Evolutionary conservation across 2,329 filamentous ascomycete species (phyloP).

Genomic region (Pestalotiopsis sp.): DNA sequence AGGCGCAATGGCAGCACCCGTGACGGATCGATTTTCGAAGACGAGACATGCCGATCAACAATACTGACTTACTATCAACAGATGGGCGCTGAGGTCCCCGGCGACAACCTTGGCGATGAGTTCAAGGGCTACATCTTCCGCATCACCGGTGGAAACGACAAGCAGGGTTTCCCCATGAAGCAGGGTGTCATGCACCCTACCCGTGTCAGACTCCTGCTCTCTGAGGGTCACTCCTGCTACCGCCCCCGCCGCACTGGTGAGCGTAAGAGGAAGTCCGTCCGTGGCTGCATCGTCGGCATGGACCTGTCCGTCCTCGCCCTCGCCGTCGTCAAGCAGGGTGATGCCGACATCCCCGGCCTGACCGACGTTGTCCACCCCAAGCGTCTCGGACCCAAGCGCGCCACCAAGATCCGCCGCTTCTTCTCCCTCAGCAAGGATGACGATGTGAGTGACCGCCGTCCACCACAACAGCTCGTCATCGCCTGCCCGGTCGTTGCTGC

Average conservation of each 20-base stretch:
- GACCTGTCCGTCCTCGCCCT: constrained; percentile 95
- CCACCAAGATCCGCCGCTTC: constrained; percentile 99
- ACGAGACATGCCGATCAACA: constrained; percentile 21
- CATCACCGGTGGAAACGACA: constrained; percentile 99
- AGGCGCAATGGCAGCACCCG: neutral
- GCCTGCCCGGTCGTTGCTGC: constrained; percentile 65
- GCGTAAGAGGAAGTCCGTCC: constrained; percentile 99
- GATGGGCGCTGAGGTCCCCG: constrained; percentile 91
- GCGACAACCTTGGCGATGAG: constrained; percentile 95
- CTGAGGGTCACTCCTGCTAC: constrained; percentile 99
- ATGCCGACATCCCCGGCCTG: constrained; percentile 88
- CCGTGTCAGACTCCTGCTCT: constrained; percentile 95
- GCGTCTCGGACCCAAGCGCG: constrained; percentile 98
- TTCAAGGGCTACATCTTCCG: constrained; percentile 99
- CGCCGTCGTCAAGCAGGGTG: constrained; percentile 97
- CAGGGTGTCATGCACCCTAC: constrained; percentile 99
- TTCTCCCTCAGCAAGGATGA: constrained; percentile 99
- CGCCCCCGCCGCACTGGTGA: constrained; percentile 95
- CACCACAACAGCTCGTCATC: constrained; percentile 63
- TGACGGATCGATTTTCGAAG: constrained; percentile 11
- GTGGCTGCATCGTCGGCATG: constrained; percentile 97
- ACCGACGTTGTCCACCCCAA: constrained; percentile 99
- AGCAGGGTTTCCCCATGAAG: constrained; percentile 99
- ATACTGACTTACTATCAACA: constrained; percentile 43
- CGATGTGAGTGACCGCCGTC: constrained; percentile 79